Conservation (phyloP, 1,139 yeast species). For the Candida dubliniensis region DNA sequence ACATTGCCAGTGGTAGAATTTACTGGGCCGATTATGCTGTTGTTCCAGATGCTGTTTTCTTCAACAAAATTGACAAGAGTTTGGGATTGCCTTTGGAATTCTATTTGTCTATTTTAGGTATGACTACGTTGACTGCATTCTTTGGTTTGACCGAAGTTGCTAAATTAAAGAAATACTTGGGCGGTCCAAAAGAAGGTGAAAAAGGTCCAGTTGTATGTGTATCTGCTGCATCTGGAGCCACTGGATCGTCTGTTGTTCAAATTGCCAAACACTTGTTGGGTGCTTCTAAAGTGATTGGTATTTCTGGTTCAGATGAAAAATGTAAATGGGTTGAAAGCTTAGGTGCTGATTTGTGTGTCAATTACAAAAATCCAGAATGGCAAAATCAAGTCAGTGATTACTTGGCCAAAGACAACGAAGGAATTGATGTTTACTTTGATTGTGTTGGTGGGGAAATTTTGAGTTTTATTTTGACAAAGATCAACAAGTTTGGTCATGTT, state of each 20-base stretch:
- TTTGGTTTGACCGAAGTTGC: slow-evolving; percentile 51
- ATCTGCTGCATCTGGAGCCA: slow-evolving; percentile 72
- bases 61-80: slow-evolving; percentile 25
- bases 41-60: slow-evolving; percentile 20
- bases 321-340: slow-evolving; percentile 53
- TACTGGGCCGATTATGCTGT: slow-evolving; percentile 35
- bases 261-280: slow-evolving; percentile 54
- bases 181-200: slow-evolving; percentile 19
- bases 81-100: slow-evolving; percentile 25
- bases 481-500: slow-evolving; percentile 45
- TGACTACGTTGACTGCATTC: slow-evolving; percentile 65
- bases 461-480: slow-evolving; percentile 42
- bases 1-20: slow-evolving; percentile 30
- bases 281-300: slow-evolving; percentile 59
- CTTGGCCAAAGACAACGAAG: slow-evolving; percentile 35
- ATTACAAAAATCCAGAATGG: slow-evolving; percentile 52
- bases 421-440: slow-evolving; percentile 52
- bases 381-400: slow-evolving; percentile 42
- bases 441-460: slow-evolving; percentile 66
- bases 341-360: slow-evolving; percentile 56
- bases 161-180: slow-evolving; percentile 25
- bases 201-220: slow-evolving; percentile 44
- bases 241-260: slow-evolving; percentile 64
- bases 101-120: slow-evolving; percentile 40
- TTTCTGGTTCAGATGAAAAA: slow-evolving; percentile 63